Evolutionary conservation across 176 grass and related monocot species (phyloP), one percentile per base, ranked within the genome.

Genomic region (Carex littledalei): DNA sequence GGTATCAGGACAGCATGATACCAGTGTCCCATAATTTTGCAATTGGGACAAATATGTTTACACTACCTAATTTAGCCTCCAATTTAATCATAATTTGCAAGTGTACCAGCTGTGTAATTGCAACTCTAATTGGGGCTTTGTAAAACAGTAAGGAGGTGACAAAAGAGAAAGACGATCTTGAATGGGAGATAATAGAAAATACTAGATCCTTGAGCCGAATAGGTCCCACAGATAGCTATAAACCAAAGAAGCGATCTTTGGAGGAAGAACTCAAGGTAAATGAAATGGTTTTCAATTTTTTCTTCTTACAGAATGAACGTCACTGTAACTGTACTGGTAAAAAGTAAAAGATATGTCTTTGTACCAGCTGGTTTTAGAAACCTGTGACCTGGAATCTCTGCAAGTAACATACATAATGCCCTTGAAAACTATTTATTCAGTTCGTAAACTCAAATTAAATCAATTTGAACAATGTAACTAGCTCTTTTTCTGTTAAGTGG

Each of bases 141-240:
- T 22, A 67, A 29, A 76, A 49, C 91, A 94, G 93, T 76, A 95
- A 98, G 89, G 96, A 98, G 75, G 91, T 98, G 43, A 90, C 90
- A 5, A 95, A 98, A 80, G 91, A 98, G 89, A 98, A 90, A 76
- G 96, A 98, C 66, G 93, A 98, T 86, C 84, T 98, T 22, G 96
- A 98, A 87, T 95, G 96, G 96, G 81, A 95, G 85, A 92, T 98
- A 2, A 88, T 94, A 80, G 93, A 95, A 86, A 95, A 90, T 78
- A 95, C 86, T 74, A 92, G 87, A 87, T 89, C 96, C 66, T 58
- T 95, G 22, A 95, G 88, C 77, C 83, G 89, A 86, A 93, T 85
- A 57, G 90, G 96, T 50, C 93, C 93, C 0, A 85, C 91, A 72
- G 89, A 92, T 64, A 88, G 91, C 76, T 98, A 98, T 76, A 91